phyloP scores from a whole-genome alignment of 371 early-diverging fungal species.

The Mitosporidium daphniae region DNA sequence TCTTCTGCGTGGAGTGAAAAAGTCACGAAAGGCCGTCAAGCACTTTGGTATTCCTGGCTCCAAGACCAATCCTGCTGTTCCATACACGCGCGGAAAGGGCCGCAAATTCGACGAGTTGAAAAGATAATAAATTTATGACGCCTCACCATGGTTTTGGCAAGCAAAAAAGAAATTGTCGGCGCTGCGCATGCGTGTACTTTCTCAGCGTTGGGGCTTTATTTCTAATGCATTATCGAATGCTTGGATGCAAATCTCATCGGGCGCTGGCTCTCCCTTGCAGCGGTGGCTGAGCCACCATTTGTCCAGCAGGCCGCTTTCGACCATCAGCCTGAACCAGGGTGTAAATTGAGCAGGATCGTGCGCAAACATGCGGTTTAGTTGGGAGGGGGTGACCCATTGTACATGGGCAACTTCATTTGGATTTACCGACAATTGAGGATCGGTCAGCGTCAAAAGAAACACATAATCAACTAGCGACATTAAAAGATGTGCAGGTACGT shows the following conservation, averaged over 20 bases:
- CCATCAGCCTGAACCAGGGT: conserved; percentile 77
- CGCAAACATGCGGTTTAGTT: conserved; percentile 24
- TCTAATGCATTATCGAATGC: too few species aligned
- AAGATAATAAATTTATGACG: too few species aligned
- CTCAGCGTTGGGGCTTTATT: too few species aligned
- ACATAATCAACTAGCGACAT: conserved; percentile 38
- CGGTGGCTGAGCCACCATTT: too few species aligned
- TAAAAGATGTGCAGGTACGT: conserved; percentile 10
- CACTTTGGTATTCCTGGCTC: conserved; percentile 62
- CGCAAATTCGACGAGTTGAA: conserved; percentile 98
- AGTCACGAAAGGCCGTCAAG: conserved; percentile 63
- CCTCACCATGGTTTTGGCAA: too few species aligned
- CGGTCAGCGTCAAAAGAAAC: conserved; percentile 28
- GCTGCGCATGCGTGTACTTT: too few species aligned
- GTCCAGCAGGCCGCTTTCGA: conserved; percentile 39
- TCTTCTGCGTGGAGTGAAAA: conserved; percentile 60
- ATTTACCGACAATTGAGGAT: conserved; percentile 19
- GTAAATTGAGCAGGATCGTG: conserved; percentile 26
- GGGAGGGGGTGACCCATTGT: conserved; percentile 26
- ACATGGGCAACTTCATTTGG: conserved; percentile 38
- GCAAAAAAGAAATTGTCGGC: too few species aligned
- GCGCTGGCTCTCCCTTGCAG: too few species aligned
- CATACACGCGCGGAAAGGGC: conserved; percentile 84
- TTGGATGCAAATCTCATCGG: too few species aligned
- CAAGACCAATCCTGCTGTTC: too few species aligned